A percentile compares a stretch with the other conserved stretches of the same genome.
phyloP scores from a whole-genome alignment of 495 filamentous ascomycete species.

The Aspergillus conjunctus region DNA sequence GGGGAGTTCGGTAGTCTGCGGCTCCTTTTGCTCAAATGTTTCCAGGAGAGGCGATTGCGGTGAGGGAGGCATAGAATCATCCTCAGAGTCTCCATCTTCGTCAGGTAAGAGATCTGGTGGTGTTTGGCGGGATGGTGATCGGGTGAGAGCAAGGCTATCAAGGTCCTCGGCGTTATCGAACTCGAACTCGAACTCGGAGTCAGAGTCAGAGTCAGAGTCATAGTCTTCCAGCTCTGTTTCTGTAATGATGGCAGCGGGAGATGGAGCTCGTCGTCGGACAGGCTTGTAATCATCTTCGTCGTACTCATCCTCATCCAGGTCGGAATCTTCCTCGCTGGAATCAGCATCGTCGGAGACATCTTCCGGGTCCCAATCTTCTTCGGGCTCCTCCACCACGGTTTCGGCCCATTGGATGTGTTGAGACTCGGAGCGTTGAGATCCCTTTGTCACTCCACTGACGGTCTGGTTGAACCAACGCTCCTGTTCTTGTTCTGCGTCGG shows the following conservation, averaged over 20 bases:
- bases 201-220: conserved; percentile 55
- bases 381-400: conserved; percentile 69
- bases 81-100: conserved; percentile 67
- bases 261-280: conserved; percentile 42
- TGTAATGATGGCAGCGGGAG: conserved; percentile 40
- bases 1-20: conserved; percentile 54
- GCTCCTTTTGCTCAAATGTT: conserved; percentile 69
- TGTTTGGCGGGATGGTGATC: conserved; percentile 70
- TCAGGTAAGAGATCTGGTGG: conserved; percentile 80
- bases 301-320: conserved; percentile 58
- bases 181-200: conserved; percentile 65
- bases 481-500: conserved; percentile 92
- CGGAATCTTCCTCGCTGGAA: conserved; percentile 57
- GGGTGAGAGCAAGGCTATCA: conserved; percentile 68
- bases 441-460: conserved; percentile 69
- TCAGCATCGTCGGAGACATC: conserved; percentile 58
- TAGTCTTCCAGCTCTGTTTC: conserved; percentile 51
- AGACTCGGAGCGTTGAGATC: conserved; percentile 55
- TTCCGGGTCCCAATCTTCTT: conserved; percentile 70
- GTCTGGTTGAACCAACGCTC: conserved; percentile 98
- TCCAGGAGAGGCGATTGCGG: conserved; percentile 68
- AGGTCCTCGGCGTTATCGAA: conserved; percentile 69
- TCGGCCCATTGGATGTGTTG: conserved; percentile 89
- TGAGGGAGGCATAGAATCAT: conserved; percentile 81
- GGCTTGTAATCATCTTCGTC: conserved; percentile 42